Percentiles rank a stretch among this genome's conserved stretches.
Evolutionary conservation across 2,329 filamentous ascomycete species (phyloP).

Genomic region (Ambrosiella beaveri): DNA sequence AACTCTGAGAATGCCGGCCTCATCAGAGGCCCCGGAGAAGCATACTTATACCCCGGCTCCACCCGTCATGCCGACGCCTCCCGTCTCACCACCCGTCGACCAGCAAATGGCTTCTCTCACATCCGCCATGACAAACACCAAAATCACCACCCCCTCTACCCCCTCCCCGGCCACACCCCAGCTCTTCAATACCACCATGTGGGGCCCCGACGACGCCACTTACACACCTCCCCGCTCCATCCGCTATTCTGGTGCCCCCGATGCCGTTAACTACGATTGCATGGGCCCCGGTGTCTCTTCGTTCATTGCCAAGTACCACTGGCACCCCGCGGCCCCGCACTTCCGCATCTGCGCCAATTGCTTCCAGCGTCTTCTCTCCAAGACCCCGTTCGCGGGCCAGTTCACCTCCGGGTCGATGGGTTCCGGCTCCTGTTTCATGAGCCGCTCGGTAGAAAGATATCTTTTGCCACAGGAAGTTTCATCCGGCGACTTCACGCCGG

Average conservation of each 20-base stretch:
- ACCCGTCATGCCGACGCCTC: not conserved
- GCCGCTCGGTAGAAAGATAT: not conserved
- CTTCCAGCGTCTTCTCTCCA: slow-evolving; percentile 22
- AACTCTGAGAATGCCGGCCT: too few relatives aligned
- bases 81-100: not conserved
- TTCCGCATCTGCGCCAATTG: slow-evolving; percentile 26
- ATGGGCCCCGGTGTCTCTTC: slow-evolving; percentile 12
- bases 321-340: slow-evolving; percentile 16
- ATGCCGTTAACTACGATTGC: slow-evolving; percentile 2
- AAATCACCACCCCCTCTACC: not conserved
- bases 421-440: slow-evolving; percentile 3
- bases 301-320: slow-evolving; percentile 21
- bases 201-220: slow-evolving; percentile 4
- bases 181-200: not conserved
- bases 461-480: not conserved
- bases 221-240: not conserved
- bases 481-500: slow-evolving; percentile 5
- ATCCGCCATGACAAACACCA: not conserved
- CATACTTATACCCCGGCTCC: not conserved
- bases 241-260: not conserved
- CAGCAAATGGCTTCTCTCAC: not conserved
- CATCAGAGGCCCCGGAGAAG: too few relatives aligned
- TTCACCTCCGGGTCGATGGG: slow-evolving; percentile 16
- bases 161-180: not conserved
- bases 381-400: slow-evolving; percentile 17